These are phyloP conservation scores for Gentiana macrophylla DNA, from an alignment of 257 asterid genomes.

Conservation along the genomic window DNA sequence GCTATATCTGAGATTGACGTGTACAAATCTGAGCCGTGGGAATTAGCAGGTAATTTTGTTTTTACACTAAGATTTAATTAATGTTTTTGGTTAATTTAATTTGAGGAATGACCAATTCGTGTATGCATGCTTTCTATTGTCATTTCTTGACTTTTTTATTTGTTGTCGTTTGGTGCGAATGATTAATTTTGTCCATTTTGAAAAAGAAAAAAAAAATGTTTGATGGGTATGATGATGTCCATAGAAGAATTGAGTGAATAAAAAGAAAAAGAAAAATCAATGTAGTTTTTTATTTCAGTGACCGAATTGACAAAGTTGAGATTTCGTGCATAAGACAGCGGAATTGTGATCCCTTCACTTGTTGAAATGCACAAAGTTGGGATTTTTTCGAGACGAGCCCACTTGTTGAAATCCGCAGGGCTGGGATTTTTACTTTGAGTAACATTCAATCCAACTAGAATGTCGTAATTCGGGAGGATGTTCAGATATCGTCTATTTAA, in stretches of 20 bases:
- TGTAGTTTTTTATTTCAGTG: background rate
- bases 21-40: constrained; percentile 96
- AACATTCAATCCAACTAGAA: too few species aligned
- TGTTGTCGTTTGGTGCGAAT: background rate
- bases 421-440: too few species aligned
- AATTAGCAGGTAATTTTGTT: constrained; percentile 45
- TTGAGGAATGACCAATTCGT: background rate
- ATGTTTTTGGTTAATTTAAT: background rate
- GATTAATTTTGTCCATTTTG: background rate
- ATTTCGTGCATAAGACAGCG: background rate
- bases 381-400: background rate
- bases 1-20: constrained; percentile 87
- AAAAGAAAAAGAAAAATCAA: too few species aligned
- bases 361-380: background rate
- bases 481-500: too few species aligned
- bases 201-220: background rate
- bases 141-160: background rate
- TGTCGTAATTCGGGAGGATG: too few species aligned
- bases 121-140: background rate
- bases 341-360: background rate
- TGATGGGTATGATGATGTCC: too few species aligned
- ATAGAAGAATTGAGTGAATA: too few species aligned
- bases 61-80: background rate
- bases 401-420: too few species aligned
- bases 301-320: background rate